phyloP scores from a whole-genome alignment of 371 early-diverging fungal species.

The Apophysomyces elegans region DNA sequence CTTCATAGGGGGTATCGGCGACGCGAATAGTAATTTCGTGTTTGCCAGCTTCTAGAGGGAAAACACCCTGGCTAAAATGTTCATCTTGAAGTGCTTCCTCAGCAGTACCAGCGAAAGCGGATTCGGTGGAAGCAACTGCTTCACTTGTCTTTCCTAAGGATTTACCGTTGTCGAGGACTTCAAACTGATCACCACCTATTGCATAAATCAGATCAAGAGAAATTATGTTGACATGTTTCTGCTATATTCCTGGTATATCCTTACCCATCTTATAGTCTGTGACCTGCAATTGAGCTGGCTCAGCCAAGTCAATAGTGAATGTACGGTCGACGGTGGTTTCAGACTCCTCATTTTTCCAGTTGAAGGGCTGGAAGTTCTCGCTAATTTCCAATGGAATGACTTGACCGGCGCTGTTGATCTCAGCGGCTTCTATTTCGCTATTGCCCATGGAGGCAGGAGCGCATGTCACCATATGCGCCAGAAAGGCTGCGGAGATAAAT shows the following conservation, averaged over 20 bases:
- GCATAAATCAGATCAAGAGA: slow-evolving; percentile 3
- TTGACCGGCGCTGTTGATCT: background rate
- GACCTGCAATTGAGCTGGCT: slow-evolving; percentile 37
- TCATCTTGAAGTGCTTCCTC: slow-evolving; percentile 34
- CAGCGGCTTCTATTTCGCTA: slow-evolving; percentile 4
- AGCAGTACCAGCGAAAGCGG: slow-evolving; percentile 24
- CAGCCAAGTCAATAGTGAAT: slow-evolving; percentile 30
- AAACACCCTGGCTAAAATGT: slow-evolving; percentile 33
- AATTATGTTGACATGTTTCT: background rate
- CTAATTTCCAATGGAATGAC: slow-evolving; percentile 15
- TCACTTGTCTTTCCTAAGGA: slow-evolving; percentile 30
- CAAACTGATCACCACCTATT: slow-evolving; percentile 38
- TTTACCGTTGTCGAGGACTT: slow-evolving; percentile 36
- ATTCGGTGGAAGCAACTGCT: slow-evolving; percentile 16
- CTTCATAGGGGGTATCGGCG: slow-evolving; percentile 26
- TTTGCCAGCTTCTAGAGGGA: slow-evolving; percentile 26
- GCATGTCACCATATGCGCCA: slow-evolving; percentile 33
- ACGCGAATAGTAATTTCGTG: slow-evolving; percentile 40
- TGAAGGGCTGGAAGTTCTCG: slow-evolving; percentile 22
- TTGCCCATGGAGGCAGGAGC: slow-evolving; percentile 29
- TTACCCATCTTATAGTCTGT: slow-evolving; percentile 40
- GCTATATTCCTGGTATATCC: background rate
- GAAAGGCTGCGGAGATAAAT: slow-evolving; percentile 35
- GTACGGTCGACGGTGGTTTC: slow-evolving; percentile 26
- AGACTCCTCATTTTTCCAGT: slow-evolving; percentile 28